phyloP scores from a whole-genome alignment of 768 basidiomycete species.

The Lactifluus pinguis region DNA sequence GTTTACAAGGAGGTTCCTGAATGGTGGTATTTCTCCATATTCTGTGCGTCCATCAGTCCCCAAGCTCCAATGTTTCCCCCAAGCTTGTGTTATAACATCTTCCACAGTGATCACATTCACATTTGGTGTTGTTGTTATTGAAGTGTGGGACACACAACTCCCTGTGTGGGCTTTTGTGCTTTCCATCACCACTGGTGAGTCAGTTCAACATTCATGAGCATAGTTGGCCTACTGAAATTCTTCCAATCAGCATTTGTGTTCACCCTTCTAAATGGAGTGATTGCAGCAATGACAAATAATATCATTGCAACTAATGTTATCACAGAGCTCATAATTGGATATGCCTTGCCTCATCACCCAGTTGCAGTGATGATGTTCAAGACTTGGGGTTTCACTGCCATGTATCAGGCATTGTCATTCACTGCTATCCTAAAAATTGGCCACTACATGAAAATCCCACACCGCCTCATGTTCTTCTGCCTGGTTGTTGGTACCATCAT shows the following conservation, averaged over 20 bases:
- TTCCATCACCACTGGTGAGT: slow-evolving; percentile 34
- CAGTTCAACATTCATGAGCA: not conserved
- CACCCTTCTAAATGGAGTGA: slow-evolving; percentile 70
- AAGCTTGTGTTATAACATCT: slow-evolving; percentile 37
- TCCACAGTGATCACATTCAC: slow-evolving; percentile 46
- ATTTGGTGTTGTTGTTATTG: slow-evolving; percentile 57
- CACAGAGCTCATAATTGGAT: slow-evolving; percentile 77
- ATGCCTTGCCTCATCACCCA: slow-evolving; percentile 27
- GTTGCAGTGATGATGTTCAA: slow-evolving; percentile 79
- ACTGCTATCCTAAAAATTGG: slow-evolving; percentile 48
- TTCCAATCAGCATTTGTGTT: slow-evolving; percentile 34
- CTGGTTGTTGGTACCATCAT: not conserved
- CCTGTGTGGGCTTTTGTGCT: slow-evolving; percentile 69
- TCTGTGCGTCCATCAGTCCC: not conserved
- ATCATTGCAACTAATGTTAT: slow-evolving; percentile 60
- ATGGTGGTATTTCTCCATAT: slow-evolving; percentile 52
- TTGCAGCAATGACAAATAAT: slow-evolving; percentile 72
- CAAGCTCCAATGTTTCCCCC: no score
- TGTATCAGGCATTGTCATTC: slow-evolving; percentile 57
- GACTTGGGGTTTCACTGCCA: slow-evolving; percentile 69
- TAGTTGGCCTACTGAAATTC: not conserved
- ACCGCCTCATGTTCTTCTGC: not conserved
- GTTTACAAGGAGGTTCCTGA: slow-evolving; percentile 67
- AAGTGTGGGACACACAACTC: slow-evolving; percentile 63
- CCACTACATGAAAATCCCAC: not conserved